Evolutionary conservation across 129 eudicot genomes (phyloP).

Genomic region (Chrysanthemum makinoi): DNA sequence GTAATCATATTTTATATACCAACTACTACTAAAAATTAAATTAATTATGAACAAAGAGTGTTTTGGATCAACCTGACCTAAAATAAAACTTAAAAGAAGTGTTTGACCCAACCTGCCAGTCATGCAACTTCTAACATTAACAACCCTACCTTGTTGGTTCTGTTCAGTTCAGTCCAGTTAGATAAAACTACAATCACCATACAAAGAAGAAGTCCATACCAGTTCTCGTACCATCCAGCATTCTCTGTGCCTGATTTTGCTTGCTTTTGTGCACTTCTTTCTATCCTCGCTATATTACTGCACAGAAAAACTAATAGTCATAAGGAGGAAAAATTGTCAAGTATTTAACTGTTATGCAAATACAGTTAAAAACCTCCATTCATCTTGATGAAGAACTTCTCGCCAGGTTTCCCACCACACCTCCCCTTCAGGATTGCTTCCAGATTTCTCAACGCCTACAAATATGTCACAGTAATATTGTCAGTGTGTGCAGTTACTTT

Average conservation of each 20-base stretch:
- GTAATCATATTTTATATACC: too few species aligned
- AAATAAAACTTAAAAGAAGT: too few species aligned
- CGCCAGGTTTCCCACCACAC: conserved; percentile 99
- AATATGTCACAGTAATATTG: background rate
- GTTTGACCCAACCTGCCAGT: too few species aligned
- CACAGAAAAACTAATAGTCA: background rate
- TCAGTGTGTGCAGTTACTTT: background rate
- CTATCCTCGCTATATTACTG: conserved; percentile 92
- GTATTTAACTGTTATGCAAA: background rate
- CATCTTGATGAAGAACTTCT: conserved; percentile 97
- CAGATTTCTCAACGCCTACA: conserved; percentile 91
- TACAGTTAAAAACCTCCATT: conserved; percentile 67
- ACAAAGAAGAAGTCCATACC: conserved; percentile 20
- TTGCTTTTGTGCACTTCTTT: conserved; percentile 95
- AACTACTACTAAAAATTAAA: too few species aligned
- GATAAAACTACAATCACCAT: background rate
- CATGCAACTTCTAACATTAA: too few species aligned
- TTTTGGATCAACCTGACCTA: too few species aligned
- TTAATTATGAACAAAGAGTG: too few species aligned
- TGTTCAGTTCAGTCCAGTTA: too few species aligned
- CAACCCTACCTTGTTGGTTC: too few species aligned
- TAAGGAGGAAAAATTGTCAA: conserved; percentile 10
- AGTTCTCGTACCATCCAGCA: conserved; percentile 92
- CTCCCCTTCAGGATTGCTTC: conserved; percentile 88
- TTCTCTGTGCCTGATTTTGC: conserved; percentile 91